Percentiles rank a stretch among this genome's conserved stretches.
Conservation (phyloP, 495 filamentous ascomycete genomes). For the Darksidea phi region DNA sequence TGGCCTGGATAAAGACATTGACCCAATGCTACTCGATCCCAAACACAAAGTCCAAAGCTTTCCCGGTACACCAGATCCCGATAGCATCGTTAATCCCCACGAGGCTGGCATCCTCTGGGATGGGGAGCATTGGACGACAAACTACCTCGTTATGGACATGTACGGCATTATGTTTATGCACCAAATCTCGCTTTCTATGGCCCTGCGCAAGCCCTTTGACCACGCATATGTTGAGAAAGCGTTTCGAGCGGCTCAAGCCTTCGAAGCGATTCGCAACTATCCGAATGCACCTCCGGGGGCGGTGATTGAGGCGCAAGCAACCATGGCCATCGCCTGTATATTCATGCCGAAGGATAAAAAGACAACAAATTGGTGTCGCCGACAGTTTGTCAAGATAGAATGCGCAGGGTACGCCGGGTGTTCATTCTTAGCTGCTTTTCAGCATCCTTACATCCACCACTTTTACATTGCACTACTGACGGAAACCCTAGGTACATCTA, state of each 20-base stretch:
- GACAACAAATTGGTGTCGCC: conserved; percentile 79
- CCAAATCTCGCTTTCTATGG: conserved; percentile 64
- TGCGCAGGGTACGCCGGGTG: conserved; percentile 69
- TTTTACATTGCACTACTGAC: background rate
- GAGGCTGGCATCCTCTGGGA: conserved; percentile 63
- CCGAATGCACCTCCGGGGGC: conserved; percentile 67
- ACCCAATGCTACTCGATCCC: conserved; percentile 57
- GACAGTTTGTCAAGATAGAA: conserved; percentile 77
- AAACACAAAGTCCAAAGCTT: conserved; percentile 61
- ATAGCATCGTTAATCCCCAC: conserved; percentile 73
- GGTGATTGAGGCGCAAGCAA: conserved; percentile 70
- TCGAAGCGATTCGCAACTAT: conserved; percentile 73
- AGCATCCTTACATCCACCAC: no score
- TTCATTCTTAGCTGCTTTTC: no score
- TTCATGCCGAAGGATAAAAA: conserved; percentile 71
- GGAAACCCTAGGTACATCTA: conserved; percentile 71
- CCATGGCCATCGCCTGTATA: conserved; percentile 70
- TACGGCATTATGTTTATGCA: conserved; percentile 77
- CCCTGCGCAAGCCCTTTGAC: conserved; percentile 51
- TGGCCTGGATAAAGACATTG: conserved; percentile 57
- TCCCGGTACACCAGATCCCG: conserved; percentile 48
- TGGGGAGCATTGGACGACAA: conserved; percentile 68
- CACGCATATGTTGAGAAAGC: conserved; percentile 60
- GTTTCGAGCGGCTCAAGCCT: conserved; percentile 68
- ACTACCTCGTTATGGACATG: conserved; percentile 74